phyloP scores from a whole-genome alignment of 331 rosid species.

The Pyrus hybrid region DNA sequence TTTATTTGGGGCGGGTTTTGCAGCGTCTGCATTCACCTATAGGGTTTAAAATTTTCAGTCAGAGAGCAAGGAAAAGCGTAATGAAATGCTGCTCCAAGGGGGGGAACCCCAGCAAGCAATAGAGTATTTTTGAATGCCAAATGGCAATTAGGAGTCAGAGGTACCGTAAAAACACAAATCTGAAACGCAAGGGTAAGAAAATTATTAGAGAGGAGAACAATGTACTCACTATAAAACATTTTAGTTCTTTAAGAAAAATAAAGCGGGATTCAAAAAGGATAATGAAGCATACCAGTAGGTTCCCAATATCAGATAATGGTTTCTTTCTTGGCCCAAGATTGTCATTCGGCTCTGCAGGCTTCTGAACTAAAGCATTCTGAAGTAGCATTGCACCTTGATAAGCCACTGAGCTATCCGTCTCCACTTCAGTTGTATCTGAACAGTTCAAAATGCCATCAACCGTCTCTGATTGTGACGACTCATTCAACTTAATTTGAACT shows the following conservation, averaged over 20 bases:
- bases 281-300: conserved; percentile 44
- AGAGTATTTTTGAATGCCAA: background rate
- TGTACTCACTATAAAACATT: background rate
- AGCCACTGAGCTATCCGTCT: conserved; percentile 21
- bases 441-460: conserved; percentile 12
- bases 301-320: conserved; percentile 71
- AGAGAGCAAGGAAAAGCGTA: conserved; percentile 5
- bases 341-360: conserved; percentile 30
- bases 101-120: background rate
- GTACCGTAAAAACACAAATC: background rate
- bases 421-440: conserved; percentile 9
- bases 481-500: conserved; percentile 13
- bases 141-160: background rate
- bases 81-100: background rate
- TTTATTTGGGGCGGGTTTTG: conserved; percentile 37
- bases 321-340: conserved; percentile 39
- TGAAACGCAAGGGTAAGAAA: background rate
- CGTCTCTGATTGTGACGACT: conserved; percentile 25
- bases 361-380: conserved; percentile 46
- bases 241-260: no score
- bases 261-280: no score
- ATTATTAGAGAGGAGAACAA: background rate
- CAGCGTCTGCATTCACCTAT: conserved; percentile 33
- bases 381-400: conserved; percentile 52
- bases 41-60: conserved; percentile 12